These are phyloP conservation scores for Yamadazyma dushanensis DNA, from an alignment of 1,139 yeast species.

Conservation along the genomic window DNA sequence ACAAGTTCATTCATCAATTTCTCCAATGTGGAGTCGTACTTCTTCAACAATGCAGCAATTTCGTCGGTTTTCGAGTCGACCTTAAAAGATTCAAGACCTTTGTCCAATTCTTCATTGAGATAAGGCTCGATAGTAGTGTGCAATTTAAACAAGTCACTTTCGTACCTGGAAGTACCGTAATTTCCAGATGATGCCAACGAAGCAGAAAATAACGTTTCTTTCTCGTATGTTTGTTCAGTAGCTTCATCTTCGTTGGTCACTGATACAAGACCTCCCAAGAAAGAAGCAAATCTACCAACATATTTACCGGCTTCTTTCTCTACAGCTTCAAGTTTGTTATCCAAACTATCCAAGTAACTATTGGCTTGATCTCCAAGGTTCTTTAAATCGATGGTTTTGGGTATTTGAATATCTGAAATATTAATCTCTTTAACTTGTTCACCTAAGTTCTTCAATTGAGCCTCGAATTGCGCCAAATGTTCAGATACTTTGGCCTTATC, in stretches of 20 bases:
- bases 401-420: slow-evolving; percentile 13
- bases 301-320: slow-evolving; percentile 65
- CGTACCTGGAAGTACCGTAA: slow-evolving; percentile 44
- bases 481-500: slow-evolving; percentile 27
- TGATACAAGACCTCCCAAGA: slow-evolving; percentile 53
- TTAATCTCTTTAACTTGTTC: slow-evolving; percentile 14
- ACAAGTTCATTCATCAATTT: slow-evolving; percentile 65
- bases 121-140: slow-evolving; percentile 32
- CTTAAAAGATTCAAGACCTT: slow-evolving; percentile 30
- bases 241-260: slow-evolving; percentile 22
- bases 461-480: slow-evolving; percentile 31
- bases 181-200: slow-evolving; percentile 24
- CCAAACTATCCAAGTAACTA: slow-evolving; percentile 62
- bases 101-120: slow-evolving; percentile 18
- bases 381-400: slow-evolving; percentile 19
- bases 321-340: slow-evolving; percentile 64
- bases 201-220: slow-evolving; percentile 25
- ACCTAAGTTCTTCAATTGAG: slow-evolving; percentile 26
- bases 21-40: slow-evolving; percentile 52
- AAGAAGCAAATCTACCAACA: slow-evolving; percentile 56
- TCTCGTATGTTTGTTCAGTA: slow-evolving; percentile 15
- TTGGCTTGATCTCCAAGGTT: slow-evolving; percentile 45
- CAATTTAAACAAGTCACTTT: slow-evolving; percentile 40
- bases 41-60: slow-evolving; percentile 48
- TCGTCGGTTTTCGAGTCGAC: slow-evolving; percentile 53